Evolutionary conservation across 768 basidiomycete genomes (phyloP), one percentile per base, ranked within the genome.

Genomic region (Podaxis sp.): DNA sequence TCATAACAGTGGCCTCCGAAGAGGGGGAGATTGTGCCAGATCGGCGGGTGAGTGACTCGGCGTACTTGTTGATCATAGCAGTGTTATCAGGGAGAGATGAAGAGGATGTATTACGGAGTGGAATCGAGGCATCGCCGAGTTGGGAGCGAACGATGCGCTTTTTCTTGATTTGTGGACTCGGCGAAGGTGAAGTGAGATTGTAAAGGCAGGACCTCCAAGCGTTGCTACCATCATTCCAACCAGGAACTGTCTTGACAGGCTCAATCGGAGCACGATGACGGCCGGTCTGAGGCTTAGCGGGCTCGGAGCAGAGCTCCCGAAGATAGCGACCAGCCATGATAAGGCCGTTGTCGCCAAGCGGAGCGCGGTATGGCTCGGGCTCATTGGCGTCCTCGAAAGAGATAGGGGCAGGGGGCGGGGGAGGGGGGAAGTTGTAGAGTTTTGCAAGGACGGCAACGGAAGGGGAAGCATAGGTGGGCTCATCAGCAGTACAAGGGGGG

Each of bases 291-390:
- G 78, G 76, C 68, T 78, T 80, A n/a, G 69, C 63, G 39, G 80
- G 76, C 38, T 75, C 72, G 0, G 77, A 66, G 62, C 79, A 77
- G n/a, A 73, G 63, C n/a, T 79, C 69, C 2, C 66, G 78, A 68
- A 88, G 81, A 58, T 82, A 81, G 57, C 79, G 80, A 15, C 77
- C 80, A 2, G 85, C 84, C 87, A 88, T 88, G 81, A 88, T 88
- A 71, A 87, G 74, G 33, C 87, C 87, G 28, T 80, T 78, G 61
- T 77, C 76, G 67, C 79, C 86, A 38, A 82, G 76, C 30, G 77
- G 75, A 61, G 69, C 69, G 57, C 66, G 67, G 52, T 73, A 66
- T 15, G 65, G 64, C 33, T 65, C 52, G 26, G 54, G 26, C 30
- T 68, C 33, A 19, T 57, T 53, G 51, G 64, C 56, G 54, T 74